These are phyloP conservation scores for Eragrostis curvula DNA, from an alignment of 176 grass and related monocot species.

Conservation along the genomic window DNA sequence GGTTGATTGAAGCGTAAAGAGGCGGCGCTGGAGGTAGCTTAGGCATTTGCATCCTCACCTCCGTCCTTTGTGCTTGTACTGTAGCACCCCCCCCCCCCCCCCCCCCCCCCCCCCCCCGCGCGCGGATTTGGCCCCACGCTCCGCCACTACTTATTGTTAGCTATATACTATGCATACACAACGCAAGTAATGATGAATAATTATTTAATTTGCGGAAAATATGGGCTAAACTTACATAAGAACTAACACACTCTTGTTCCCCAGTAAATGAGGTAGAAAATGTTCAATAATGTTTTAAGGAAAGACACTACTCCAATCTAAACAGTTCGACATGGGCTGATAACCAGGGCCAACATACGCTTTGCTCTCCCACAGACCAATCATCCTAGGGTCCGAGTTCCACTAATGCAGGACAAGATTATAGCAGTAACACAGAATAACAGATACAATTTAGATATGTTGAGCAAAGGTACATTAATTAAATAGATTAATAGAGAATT, in stretches of 20 bases:
- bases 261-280: not conserved
- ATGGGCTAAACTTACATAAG: not conserved
- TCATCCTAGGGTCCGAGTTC: not conserved
- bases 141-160: not conserved
- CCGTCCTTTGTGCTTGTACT: too few species aligned
- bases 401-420: slow-evolving; percentile 10
- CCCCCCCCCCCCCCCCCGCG: too few species aligned
- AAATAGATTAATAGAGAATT: not conserved
- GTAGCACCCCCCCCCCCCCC: too few species aligned
- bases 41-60: too few species aligned
- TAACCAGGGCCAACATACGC: not conserved
- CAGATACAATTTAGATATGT: slow-evolving; percentile 6
- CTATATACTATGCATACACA: not conserved
- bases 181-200: not conserved
- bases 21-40: too few species aligned
- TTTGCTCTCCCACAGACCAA: not conserved
- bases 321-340: not conserved
- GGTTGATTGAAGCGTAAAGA: too few species aligned
- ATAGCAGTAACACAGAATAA: slow-evolving; percentile 10
- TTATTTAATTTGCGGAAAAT: not conserved
- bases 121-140: too few species aligned
- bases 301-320: not conserved
- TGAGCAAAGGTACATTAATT: not conserved
- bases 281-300: not conserved
- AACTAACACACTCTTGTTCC: not conserved